Conservation (phyloP, 2,329 filamentous ascomycete species). For the Verticillium alfalfae region DNA sequence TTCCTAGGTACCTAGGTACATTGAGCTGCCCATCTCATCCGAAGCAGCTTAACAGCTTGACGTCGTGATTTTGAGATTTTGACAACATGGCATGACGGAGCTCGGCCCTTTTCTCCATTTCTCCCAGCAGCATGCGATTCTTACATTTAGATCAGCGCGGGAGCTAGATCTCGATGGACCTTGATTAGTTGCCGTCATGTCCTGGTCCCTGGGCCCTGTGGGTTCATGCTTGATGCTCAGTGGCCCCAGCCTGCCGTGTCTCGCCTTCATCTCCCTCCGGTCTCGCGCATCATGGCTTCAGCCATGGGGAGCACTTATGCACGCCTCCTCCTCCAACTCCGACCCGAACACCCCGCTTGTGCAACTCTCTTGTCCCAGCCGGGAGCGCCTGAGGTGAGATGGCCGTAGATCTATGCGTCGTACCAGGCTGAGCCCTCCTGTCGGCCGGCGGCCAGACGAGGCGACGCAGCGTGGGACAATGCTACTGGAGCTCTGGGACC, state of each 20-base stretch:
- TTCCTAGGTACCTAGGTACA: neutral
- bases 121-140: neutral
- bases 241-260: neutral
- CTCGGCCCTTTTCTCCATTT: neutral
- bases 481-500: neutral
- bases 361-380: neutral
- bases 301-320: neutral
- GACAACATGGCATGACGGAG: neutral
- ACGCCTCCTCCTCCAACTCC: slow-evolving; percentile 1
- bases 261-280: neutral
- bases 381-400: neutral
- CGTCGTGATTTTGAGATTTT: neutral
- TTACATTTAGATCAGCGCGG: neutral
- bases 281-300: neutral
- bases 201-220: neutral
- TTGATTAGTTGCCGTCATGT: neutral
- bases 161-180: neutral
- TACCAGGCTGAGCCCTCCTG: neutral
- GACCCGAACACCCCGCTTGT: neutral
- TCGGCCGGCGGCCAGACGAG: neutral
- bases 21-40: neutral
- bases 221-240: neutral
- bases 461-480: neutral
- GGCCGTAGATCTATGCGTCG: neutral
- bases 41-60: neutral